Conservation (phyloP, 768 basidiomycete species). For the Pseudohyphozyma bogoriensis region DNA sequence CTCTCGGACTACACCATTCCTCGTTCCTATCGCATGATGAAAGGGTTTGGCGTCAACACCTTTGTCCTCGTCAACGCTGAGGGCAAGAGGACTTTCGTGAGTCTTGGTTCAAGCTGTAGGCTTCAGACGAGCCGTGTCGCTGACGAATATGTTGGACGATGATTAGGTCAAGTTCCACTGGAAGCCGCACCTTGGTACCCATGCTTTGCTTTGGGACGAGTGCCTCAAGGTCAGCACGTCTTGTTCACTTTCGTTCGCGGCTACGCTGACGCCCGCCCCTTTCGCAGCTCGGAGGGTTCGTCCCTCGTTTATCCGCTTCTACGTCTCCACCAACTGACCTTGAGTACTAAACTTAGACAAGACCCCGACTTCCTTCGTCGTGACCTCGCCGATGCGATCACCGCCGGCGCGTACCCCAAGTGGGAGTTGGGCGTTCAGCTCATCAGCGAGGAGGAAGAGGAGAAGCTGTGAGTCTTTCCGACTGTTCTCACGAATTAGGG, state of each 20-base stretch:
- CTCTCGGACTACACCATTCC: slow-evolving; percentile 81
- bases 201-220: slow-evolving; percentile 81
- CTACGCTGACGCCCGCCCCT: no score
- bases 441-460: slow-evolving; percentile 59
- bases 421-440: slow-evolving; percentile 71
- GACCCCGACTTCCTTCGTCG: slow-evolving; percentile 88
- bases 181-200: slow-evolving; percentile 61
- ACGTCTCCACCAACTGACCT: slow-evolving; percentile 7
- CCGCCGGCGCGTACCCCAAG: slow-evolving; percentile 57
- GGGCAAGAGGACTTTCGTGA: slow-evolving; percentile 68
- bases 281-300: no score
- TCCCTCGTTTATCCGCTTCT: not conserved
- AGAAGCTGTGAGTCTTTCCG: slow-evolving; percentile 66
- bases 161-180: slow-evolving; percentile 56
- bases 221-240: slow-evolving; percentile 55
- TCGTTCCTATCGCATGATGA: slow-evolving; percentile 78
- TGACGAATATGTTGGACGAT: not conserved
- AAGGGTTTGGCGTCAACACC: slow-evolving; percentile 68
- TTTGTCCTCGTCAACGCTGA: slow-evolving; percentile 53
- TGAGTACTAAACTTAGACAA: no score
- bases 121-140: no score
- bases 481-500: no score
- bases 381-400: slow-evolving; percentile 76
- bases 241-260: no score
- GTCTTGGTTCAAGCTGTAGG: no score